A percentile compares a stretch with the other conserved stretches of the same genome.
These are phyloP conservation scores for Hypoxylon perforatum DNA, from an alignment of 495 filamentous ascomycete species.

Conservation along the genomic window DNA sequence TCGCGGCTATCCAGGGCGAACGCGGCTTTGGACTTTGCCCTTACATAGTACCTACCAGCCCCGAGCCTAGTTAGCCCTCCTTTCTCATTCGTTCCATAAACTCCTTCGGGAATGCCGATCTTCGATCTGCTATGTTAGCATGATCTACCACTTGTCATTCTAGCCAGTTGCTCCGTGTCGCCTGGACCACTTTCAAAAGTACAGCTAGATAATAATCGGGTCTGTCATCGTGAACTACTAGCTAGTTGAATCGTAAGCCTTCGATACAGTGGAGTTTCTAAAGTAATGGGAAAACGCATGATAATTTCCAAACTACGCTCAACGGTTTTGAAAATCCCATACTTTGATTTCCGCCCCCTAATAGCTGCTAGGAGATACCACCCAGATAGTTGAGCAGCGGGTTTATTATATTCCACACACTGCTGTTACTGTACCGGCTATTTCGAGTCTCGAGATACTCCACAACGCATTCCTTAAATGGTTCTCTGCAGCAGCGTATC, in stretches of 20 bases:
- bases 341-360: too few species aligned
- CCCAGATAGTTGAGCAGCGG: too few species aligned
- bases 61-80: constrained; percentile 1
- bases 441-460: constrained; percentile 4
- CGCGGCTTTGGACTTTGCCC: constrained; percentile 1
- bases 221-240: constrained; percentile 1
- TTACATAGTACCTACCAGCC: constrained; percentile 7
- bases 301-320: too few species aligned
- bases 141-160: constrained; percentile 25
- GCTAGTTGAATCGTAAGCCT: constrained; percentile 2
- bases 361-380: too few species aligned
- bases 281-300: too few species aligned
- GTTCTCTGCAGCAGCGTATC: background rate
- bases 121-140: constrained; percentile 30
- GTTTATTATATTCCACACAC: too few species aligned
- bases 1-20: constrained; percentile 3
- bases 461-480: constrained; percentile 9
- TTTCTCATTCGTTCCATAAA: constrained; percentile 9
- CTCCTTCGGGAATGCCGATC: constrained; percentile 13
- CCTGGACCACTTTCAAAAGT: background rate
- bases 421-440: too few species aligned
- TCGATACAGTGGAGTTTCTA: too few species aligned
- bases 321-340: too few species aligned
- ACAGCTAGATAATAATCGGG: constrained; percentile 3
- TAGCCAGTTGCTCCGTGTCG: constrained; percentile 2